Percentiles rank a stretch among this genome's conserved stretches.
These are phyloP conservation scores for Sungouiozyma intestinalis DNA, from an alignment of 805 yeast species.

Conservation along the genomic window DNA sequence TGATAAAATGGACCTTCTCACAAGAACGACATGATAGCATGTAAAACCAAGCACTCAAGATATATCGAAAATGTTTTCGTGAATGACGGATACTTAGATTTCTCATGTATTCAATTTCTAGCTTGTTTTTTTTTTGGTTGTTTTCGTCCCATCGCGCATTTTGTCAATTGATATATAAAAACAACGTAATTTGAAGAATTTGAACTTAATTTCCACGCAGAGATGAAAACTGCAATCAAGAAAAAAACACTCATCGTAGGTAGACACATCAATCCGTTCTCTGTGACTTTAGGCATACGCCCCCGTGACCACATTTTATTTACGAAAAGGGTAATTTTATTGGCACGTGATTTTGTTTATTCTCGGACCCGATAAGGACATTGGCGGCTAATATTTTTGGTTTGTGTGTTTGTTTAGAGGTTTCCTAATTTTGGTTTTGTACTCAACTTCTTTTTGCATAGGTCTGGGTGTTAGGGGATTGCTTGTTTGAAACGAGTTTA, in stretches of 20 bases:
- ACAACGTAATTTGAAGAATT: background rate
- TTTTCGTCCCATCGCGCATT: background rate
- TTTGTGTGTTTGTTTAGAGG: background rate
- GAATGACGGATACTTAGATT: no score
- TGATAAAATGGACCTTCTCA: background rate
- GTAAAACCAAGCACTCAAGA: background rate
- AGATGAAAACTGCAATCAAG: background rate
- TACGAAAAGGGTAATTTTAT: no score
- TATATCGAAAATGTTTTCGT: no score
- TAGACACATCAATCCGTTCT: background rate
- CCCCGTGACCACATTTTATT: no score
- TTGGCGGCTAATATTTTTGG: background rate
- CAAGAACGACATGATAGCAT: background rate
- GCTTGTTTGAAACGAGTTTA: no score
- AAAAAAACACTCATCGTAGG: background rate
- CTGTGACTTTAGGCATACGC: background rate
- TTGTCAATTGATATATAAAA: background rate
- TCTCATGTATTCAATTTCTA: background rate
- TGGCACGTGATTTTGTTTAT: background rate
- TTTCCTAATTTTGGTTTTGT: background rate
- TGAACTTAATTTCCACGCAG: background rate
- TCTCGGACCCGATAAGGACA: background rate
- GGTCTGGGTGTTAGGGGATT: no score
- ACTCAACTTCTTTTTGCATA: no score
- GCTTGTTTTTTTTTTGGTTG: no score